Conservation (phyloP, 2,329 filamentous ascomycete species). For the Aspergillus costaricaensis region DNA sequence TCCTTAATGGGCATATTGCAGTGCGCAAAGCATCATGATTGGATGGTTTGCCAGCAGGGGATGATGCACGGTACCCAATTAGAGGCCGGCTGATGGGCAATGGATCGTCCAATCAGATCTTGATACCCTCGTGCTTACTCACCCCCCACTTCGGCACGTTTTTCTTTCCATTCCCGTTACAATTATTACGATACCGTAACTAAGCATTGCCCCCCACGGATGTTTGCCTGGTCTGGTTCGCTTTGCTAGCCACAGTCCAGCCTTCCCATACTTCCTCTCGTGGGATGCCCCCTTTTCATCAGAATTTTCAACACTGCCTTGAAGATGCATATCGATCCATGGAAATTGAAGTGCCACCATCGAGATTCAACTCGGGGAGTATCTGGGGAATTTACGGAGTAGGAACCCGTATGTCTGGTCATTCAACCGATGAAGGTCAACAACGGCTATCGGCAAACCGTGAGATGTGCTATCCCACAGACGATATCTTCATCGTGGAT, state of each 20-base stretch:
- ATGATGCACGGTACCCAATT: constrained; percentile 10
- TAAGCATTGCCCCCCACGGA: no score
- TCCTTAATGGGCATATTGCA: constrained; percentile 19
- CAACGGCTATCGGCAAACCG: neutral
- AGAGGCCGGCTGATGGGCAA: neutral
- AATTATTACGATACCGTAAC: no score
- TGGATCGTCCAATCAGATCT: neutral
- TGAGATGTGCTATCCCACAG: neutral
- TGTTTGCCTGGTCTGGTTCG: no score
- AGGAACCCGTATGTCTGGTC: neutral
- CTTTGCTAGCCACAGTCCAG: no score
- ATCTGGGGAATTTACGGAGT: neutral
- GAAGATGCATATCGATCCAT: neutral
- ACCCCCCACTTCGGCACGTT: neutral
- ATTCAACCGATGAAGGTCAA: neutral
- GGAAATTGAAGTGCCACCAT: neutral
- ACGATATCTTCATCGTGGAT: neutral
- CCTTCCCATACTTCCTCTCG: neutral
- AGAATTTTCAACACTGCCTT: neutral
- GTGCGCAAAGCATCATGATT: constrained; percentile 21
- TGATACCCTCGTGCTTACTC: no score
- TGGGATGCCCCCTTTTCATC: neutral
- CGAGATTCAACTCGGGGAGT: neutral
- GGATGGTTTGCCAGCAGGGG: constrained; percentile 1
- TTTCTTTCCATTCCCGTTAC: no score